Evolutionary conservation across 1,139 yeast species (phyloP), one percentile per base, ranked within the genome.

Genomic region (Saccharomyces pastorianus): DNA sequence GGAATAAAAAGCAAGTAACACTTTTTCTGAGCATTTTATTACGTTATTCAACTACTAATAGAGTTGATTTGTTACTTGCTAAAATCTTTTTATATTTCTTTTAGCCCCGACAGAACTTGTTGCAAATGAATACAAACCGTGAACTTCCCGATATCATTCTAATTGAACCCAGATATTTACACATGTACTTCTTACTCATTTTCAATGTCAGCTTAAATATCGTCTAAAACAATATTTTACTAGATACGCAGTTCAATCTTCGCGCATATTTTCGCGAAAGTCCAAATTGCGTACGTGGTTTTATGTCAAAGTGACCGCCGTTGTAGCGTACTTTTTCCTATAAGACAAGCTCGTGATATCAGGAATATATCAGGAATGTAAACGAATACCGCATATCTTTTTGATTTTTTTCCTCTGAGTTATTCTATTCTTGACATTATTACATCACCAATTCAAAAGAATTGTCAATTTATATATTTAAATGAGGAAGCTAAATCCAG

Each of bases 401-500:
- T 4, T 38, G 13, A 11, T 38, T 17, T 11, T 13, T 5, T 17
- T 9, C n/a, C 9, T 17, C 3, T 11, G 17, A 9, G 9, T 9
- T 25, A 8, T 5, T 38, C 25, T 17, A 6, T 9, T 17, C 9
- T 9, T 38, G 13, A 17, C 2, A 5, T 38, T 17, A 8, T n/a
- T 6, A 38, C 44, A 9, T 20, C 23, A 20, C 13, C 25, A 38
- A 4, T 17, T 9, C 11, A 4, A 14, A 38, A 38, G 25, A 38
- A 9, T 11, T 3, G n/a, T 38, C 44, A 38, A 6, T 14, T n/a
- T 47, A 27, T n/a, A 29, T 13, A 20, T 11, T 9, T 7, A 2
- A 4, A 28, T 20, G 34, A 17, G 25, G 14, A n/a, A 13, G 23
- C 27, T 65, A 31, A 56, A 55, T 23, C 59, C 66, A 27, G 64